A percentile compares a stretch with the other conserved stretches of the same genome.
phyloP scores from a whole-genome alignment of 2,329 filamentous ascomycete genomes.

The Aspergillus versicolor region DNA sequence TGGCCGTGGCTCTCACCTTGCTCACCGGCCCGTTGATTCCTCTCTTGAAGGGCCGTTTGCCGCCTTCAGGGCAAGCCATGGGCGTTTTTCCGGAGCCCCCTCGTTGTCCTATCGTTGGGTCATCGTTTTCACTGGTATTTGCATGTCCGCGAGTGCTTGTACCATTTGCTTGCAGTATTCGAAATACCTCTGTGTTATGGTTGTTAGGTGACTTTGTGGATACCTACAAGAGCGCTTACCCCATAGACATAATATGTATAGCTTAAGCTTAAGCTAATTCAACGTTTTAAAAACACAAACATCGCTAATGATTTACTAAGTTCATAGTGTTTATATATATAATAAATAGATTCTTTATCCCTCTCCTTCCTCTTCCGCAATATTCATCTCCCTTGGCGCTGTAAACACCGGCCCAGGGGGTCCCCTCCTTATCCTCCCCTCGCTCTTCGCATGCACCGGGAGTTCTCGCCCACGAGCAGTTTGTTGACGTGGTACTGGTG shows the following conservation, averaged over 20 bases:
- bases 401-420: neutral
- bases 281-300: too few relatives aligned
- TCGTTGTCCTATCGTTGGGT: neutral
- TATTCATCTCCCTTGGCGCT: neutral
- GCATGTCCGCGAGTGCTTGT: too few relatives aligned
- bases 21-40: conserved; percentile 25
- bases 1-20: conserved; percentile 34
- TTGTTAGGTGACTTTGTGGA: too few relatives aligned
- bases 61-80: neutral
- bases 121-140: too few relatives aligned
- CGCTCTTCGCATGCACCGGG: neutral
- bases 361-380: neutral
- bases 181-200: too few relatives aligned
- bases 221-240: too few relatives aligned
- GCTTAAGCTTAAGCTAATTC: too few relatives aligned
- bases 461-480: neutral
- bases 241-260: too few relatives aligned
- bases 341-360: neutral
- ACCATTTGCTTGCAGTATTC: too few relatives aligned
- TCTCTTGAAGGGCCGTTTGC: conserved; percentile 37
- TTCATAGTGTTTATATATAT: neutral
- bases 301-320: too few relatives aligned
- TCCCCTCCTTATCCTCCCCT: neutral
- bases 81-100: neutral
- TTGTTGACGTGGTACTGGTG: neutral